Base-by-base conservation (phyloP, 306 rosid species). In the Nissolia schottii region DNA sequence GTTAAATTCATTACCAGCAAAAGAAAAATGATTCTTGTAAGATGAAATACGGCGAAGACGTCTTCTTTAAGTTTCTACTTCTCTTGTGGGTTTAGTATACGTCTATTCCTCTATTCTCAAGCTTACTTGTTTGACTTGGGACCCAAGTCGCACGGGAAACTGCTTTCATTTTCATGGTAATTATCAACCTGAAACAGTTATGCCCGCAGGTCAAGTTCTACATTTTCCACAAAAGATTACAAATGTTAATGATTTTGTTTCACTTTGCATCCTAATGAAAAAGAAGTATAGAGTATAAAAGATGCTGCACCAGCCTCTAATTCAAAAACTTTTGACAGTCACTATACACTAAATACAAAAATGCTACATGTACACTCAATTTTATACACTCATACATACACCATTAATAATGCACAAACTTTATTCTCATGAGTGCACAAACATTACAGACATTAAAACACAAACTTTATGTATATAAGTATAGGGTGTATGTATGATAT, bases 21-120 rank as follows among this genome's bases (percentile, higher is more conserved):
- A 73, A 53, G 22, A 25, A 57, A 49, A 14, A 37, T 24, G 13
- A 78, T 31, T 46, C 49, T 71, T 72, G 61, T 41, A n/a, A 16
- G 13, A 28, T 34, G 32, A 72, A 73, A 57, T 58, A 49, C 19
- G 50, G 69, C 48, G 35, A 27, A 43, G 61, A 28, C 41, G 31
- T 16, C 31, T 55, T 72, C 23, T 13, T n/a, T 8, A 31, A 57
- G 28, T 43, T 57, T 13, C 53, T 24, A 13, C 29, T 64, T 18
- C 34, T 50, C 0, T 64, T 27, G n/a, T n/a, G n/a, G n/a, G n/a
- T n/a, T n/a, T n/a, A n/a, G n/a, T n/a, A n/a, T n/a, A n/a, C n/a
- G n/a, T n/a, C 20, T 34, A 15, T 25, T 28, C 29, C 29, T 48
- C 31, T 35, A 16, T 62, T 35, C 49, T 10, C 11, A 67, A 25